Percentiles rank a stretch among this genome's conserved stretches.
Conservation (phyloP, 176 grass and related monocot species). For the Zea luxurians region DNA sequence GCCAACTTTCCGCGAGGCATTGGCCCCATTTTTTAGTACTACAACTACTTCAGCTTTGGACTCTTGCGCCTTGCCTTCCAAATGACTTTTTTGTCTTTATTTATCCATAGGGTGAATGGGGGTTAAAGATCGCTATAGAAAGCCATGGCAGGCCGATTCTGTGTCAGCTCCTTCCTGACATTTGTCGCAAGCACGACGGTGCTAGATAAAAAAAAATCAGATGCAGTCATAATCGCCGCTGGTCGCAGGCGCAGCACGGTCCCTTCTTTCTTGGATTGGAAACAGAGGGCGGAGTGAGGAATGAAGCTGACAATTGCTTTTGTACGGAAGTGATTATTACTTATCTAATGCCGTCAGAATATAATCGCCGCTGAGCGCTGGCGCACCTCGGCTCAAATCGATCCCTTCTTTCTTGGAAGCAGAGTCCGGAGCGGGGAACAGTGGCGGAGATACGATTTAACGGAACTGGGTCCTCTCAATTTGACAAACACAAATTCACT, state of each 20-base stretch:
- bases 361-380: no score
- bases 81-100: not conserved
- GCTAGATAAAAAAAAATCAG: not conserved
- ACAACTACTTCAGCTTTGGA: not conserved
- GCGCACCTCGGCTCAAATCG: not conserved
- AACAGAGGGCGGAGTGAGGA: not conserved
- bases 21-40: no score
- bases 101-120: not conserved
- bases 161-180: not conserved
- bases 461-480: no score
- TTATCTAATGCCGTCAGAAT: not conserved
- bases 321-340: not conserved
- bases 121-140: not conserved
- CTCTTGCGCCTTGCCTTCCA: not conserved
- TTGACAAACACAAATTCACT: no score
- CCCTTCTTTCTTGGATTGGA: not conserved
- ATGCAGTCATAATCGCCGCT: not conserved
- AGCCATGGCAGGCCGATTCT: not conserved
- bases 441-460: no score
- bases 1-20: not conserved
- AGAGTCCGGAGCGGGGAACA: not conserved
- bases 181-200: constrained; percentile 9
- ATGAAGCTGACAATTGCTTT: not conserved
- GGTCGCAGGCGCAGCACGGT: not conserved
- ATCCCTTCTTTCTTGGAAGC: not conserved